A percentile compares a stretch with the other conserved stretches of the same genome.
Conservation (phyloP, 176 grass and related monocot genomes). For the Carex kokanica region DNA sequence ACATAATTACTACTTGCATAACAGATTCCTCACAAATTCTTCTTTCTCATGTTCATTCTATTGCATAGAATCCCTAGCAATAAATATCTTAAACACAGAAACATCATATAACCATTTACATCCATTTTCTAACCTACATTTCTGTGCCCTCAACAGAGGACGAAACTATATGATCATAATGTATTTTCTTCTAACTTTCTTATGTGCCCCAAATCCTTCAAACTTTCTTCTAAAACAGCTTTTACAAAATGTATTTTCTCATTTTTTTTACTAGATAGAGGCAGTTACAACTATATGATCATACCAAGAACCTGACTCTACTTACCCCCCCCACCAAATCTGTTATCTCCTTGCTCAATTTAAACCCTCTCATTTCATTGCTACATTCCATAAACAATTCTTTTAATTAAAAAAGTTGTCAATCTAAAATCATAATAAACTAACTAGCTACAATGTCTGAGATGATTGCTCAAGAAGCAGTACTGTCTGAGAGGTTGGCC, state of each 20-base stretch:
- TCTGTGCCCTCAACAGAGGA: neutral
- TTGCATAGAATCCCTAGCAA: neutral
- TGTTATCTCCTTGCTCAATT: neutral
- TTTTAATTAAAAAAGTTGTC: too few relatives aligned
- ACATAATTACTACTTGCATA: neutral
- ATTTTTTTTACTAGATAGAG: neutral
- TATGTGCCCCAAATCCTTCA: too few relatives aligned
- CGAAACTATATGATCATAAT: too few relatives aligned
- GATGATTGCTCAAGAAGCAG: neutral
- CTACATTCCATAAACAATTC: neutral
- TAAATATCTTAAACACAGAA: neutral
- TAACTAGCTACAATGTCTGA: neutral
- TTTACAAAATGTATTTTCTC: neutral
- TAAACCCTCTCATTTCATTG: conserved; percentile 15
- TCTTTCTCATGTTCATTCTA: neutral
- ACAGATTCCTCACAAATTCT: neutral
- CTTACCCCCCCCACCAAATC: neutral
- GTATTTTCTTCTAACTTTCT: too few relatives aligned
- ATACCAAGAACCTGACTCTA: neutral
- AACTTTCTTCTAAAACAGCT: neutral
- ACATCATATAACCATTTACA: conserved; percentile 4
- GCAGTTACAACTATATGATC: neutral
- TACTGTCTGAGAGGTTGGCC: conserved; percentile 39
- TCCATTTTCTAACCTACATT: conserved; percentile 8
- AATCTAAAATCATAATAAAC: too few relatives aligned